Base-by-base conservation (phyloP, 306 rosid species). In the Castanospermum australe region DNA sequence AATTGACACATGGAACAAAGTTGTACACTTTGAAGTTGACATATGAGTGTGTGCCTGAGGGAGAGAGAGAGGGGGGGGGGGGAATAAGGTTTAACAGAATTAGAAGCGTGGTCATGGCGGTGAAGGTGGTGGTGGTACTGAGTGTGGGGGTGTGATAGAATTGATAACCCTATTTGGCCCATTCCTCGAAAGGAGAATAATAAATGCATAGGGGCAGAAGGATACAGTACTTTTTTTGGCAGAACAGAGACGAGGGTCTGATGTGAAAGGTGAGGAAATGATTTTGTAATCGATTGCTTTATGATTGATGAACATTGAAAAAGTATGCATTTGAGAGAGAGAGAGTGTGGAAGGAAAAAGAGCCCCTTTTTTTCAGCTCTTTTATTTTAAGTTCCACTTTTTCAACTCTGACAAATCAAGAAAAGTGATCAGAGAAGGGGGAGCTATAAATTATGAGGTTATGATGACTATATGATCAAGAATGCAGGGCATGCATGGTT, bases 221-320 rank as follows among this genome's bases (percentile, higher is more conserved):
- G 71, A 75, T 50, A 79, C 89, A 88, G 86, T 57, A 81, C 84
- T 85, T 67, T n/a, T n/a, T 89, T 85, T 77, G 93, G 91, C 90
- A 81, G 86, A 79, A 82, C 72, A 85, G 87, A 85, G 86, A 86
- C 84, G 86, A 67, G 64, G 77, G 81, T 45, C 13, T 86, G 94
- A 88, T 89, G 89, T 88, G 93, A 88, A 81, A 78, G 89, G 86
- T 82, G 78, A 88, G 82, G 83, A 93, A 88, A 93, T 93, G 88
- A 93, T 91, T 93, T 91, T 93, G 97, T 93, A 90, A 93, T 93
- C 97, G 92, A 93, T 91, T 90, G 93, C 94, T 93, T 87, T 91
- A 93, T 93, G 94, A 93, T 93, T 93, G 93, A 82, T 79, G 48
- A 86, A 73, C 70, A 64, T 64, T 57, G 51, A 66, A 79, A 79